Conservation (phyloP, 306 rosid genomes). For the Ochetophila trinervis region DNA sequence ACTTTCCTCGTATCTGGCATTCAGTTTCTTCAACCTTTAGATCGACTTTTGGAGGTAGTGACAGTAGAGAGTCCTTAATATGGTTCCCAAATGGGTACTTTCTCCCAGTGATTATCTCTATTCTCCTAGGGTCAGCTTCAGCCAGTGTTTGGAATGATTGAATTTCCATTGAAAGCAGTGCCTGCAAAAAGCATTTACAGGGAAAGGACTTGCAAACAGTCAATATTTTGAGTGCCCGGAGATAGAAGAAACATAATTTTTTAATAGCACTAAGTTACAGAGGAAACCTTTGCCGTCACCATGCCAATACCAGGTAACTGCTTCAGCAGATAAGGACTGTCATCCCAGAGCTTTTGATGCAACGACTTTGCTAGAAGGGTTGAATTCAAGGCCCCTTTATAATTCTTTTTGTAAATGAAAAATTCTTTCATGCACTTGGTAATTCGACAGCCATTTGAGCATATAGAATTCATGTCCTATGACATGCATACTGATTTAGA, state of each 20-base stretch:
- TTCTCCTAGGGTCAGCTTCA: constrained; percentile 91
- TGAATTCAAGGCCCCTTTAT: constrained; percentile 69
- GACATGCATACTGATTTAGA: constrained; percentile 28
- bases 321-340: constrained; percentile 83
- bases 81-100: constrained; percentile 94
- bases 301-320: constrained; percentile 97
- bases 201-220: constrained; percentile 18
- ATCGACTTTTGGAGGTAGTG: constrained; percentile 82
- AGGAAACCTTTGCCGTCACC: constrained; percentile 90
- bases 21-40: constrained; percentile 59
- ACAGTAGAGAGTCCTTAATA: constrained; percentile 81
- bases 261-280: constrained; percentile 16
- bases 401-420: constrained; percentile 74
- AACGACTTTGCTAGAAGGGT: constrained; percentile 82
- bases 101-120: constrained; percentile 92
- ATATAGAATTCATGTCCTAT: constrained; percentile 86
- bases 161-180: constrained; percentile 76
- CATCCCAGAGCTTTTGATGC: constrained; percentile 94
- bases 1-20: constrained; percentile 51
- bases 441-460: constrained; percentile 91
- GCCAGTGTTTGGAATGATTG: constrained; percentile 75
- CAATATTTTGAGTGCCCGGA: not conserved
- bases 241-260: constrained; percentile 1
- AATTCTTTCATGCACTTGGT: constrained; percentile 94
- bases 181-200: constrained; percentile 47